A percentile compares a stretch with the other conserved stretches of the same genome.
phyloP scores from a whole-genome alignment of 768 basidiomycete species.

The Suillus placidus region DNA sequence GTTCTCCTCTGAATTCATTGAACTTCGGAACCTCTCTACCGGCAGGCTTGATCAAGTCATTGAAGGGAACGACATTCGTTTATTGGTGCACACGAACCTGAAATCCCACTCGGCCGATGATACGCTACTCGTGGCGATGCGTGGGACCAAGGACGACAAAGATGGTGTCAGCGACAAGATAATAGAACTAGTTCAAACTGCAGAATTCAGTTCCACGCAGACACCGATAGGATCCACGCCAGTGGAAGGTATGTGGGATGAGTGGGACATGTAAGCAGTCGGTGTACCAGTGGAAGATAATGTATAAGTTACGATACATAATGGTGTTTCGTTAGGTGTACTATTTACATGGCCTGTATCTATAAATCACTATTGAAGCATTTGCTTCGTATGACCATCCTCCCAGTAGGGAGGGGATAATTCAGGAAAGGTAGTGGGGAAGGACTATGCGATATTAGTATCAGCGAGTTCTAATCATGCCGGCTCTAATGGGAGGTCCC shows the following conservation, averaged over 20 bases:
- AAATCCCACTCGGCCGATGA: conserved; percentile 36
- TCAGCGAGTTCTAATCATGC: background rate
- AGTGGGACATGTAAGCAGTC: conserved; percentile 65
- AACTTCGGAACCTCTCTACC: conserved; percentile 65
- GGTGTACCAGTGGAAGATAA: conserved; percentile 3
- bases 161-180: conserved; percentile 63
- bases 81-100: conserved; percentile 48
- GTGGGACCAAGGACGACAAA: conserved; percentile 58
- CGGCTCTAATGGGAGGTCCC: background rate
- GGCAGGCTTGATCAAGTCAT: conserved; percentile 83
- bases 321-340: conserved; percentile 9
- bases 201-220: conserved; percentile 45
- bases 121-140: conserved; percentile 65
- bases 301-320: conserved; percentile 20
- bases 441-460: background rate
- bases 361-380: conserved; percentile 2
- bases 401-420: background rate
- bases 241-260: conserved; percentile 56
- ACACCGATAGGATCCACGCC: conserved; percentile 36
- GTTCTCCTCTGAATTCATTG: conserved; percentile 75
- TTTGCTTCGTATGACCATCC: background rate
- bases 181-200: conserved; percentile 70
- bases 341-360: conserved; percentile 12
- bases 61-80: conserved; percentile 68
- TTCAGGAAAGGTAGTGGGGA: background rate